Percentiles rank a stretch among this genome's conserved stretches.
Evolutionary conservation across 352 stramenopile genomes (phyloP).

Genomic region (Phytophthora sansomeana): DNA sequence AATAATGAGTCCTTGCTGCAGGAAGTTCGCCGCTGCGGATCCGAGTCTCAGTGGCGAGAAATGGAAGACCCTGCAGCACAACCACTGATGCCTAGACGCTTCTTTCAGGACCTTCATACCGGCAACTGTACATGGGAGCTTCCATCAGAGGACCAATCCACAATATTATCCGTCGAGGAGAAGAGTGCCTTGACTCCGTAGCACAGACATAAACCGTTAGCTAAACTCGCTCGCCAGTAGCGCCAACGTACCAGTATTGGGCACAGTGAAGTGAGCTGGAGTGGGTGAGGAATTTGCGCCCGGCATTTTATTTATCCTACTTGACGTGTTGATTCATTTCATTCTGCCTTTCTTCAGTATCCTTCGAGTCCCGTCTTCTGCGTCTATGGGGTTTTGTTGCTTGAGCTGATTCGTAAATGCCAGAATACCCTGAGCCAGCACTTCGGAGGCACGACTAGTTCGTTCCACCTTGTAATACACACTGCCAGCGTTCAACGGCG

Average conservation of each 20-base stretch:
- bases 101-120: conserved; percentile 56
- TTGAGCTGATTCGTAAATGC: conserved; percentile 39
- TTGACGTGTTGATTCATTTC: conserved; percentile 39
- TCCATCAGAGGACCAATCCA: conserved; percentile 7
- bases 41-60: conserved; percentile 44
- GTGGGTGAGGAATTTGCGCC: conserved; percentile 23
- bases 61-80: conserved; percentile 50
- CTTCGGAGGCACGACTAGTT: conserved; percentile 43
- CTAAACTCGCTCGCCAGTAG: conserved; percentile 1
- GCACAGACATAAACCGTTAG: conserved; percentile 29
- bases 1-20: conserved; percentile 2
- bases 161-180: background rate
- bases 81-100: conserved; percentile 35
- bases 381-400: conserved; percentile 35
- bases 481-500: conserved; percentile 5
- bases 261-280: conserved; percentile 8
- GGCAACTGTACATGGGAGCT: conserved; percentile 50
- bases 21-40: conserved; percentile 21
- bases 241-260: conserved; percentile 30
- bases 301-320: conserved; percentile 56
- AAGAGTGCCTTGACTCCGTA: background rate
- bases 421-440: conserved; percentile 57
- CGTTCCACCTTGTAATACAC: conserved; percentile 24
- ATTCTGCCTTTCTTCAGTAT: conserved; percentile 38
- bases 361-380: conserved; percentile 28